phyloP scores from a whole-genome alignment of 1,139 yeast genomes.

The Chernovozyma sophiae-reginae region DNA sequence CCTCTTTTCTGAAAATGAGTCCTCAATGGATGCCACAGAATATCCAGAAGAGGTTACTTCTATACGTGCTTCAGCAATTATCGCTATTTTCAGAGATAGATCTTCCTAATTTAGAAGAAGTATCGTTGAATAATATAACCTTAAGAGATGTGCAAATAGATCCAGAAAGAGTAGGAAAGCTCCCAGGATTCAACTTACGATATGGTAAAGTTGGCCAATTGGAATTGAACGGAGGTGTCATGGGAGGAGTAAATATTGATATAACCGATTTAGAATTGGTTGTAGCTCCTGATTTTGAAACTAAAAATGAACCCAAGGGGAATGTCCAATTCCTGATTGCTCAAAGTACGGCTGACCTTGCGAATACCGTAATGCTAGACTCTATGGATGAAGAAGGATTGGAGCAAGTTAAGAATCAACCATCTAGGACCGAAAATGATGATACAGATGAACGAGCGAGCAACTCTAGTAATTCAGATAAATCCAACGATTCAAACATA shows the following conservation, averaged over 20 bases:
- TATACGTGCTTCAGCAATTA: conserved; percentile 75
- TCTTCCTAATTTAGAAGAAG: conserved; percentile 70
- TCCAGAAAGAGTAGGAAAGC: conserved; percentile 58
- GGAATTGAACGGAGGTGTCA: conserved; percentile 46
- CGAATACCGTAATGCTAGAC: conserved; percentile 53
- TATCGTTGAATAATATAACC: conserved; percentile 54
- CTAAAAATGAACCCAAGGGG: conserved; percentile 24
- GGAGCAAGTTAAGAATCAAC: conserved; percentile 7
- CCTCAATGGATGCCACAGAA: conserved; percentile 82
- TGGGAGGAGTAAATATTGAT: conserved; percentile 64
- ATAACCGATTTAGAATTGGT: conserved; percentile 56
- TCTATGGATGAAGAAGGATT: conserved; percentile 10
- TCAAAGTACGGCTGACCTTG: conserved; percentile 62
- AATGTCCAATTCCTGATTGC: conserved; percentile 46
- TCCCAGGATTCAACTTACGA: conserved; percentile 66
- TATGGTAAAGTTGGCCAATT: conserved; percentile 59
- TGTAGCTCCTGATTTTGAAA: conserved; percentile 45
- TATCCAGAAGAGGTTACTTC: conserved; percentile 73
- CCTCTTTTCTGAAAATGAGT: too few species aligned
- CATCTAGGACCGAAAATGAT: conserved; percentile 9
- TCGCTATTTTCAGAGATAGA: conserved; percentile 82
- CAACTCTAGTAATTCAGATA: not conserved
- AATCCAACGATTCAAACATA: not conserved
- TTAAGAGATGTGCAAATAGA: conserved; percentile 66
- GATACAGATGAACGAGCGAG: conserved; percentile 10